Conservation (phyloP, 2,329 filamentous ascomycete species). For the Cladobotryum protrusum region DNA sequence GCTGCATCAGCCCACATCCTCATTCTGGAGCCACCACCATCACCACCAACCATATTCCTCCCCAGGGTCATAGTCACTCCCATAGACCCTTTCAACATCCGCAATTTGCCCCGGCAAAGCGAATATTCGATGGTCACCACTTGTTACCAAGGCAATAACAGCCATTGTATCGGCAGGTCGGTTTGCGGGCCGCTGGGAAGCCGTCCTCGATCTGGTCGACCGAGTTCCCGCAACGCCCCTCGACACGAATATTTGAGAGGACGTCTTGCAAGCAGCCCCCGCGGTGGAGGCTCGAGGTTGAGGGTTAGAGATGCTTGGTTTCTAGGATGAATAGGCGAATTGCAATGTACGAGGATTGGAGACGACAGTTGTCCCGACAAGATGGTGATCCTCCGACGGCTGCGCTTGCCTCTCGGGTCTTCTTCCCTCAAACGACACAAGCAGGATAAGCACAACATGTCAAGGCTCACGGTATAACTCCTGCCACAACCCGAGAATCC, state of each 20-base stretch:
- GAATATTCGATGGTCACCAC: constrained; percentile 11
- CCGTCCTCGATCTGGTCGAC: constrained; percentile 9
- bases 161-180: constrained; percentile 13
- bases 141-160: constrained; percentile 13
- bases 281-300: constrained; percentile 2
- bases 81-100: constrained; percentile 12
- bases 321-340: not conserved
- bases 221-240: constrained; percentile 19
- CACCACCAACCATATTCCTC: not conserved
- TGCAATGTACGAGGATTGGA: not conserved
- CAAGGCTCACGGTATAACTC: constrained; percentile 5
- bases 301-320: not conserved
- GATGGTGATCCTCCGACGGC: not conserved
- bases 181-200: constrained; percentile 7
- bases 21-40: not conserved
- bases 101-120: constrained; percentile 11
- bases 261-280: constrained; percentile 18
- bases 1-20: not conserved
- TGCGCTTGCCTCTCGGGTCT: not conserved
- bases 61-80: not conserved
- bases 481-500: constrained; percentile 5
- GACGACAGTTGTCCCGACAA: not conserved
- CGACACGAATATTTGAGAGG: constrained; percentile 23
- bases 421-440: not conserved
- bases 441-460: too few relatives aligned